Evolutionary conservation across 208 protist genomes (phyloP), one percentile per base, ranked within the genome.

Genomic region (Trypanosoma scelopori): DNA sequence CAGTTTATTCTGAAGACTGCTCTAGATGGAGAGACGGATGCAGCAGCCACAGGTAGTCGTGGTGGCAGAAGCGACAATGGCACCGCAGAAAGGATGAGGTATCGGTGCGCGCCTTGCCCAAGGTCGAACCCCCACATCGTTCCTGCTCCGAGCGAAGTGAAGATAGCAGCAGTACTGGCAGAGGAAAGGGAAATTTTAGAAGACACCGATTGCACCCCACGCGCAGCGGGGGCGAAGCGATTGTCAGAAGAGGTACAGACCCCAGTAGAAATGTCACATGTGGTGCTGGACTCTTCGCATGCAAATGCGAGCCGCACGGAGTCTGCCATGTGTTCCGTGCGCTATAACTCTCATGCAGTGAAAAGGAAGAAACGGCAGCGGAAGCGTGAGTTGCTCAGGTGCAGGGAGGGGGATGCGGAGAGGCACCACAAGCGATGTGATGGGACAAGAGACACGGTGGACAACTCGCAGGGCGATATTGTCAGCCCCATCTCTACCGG

Each of bases 401-500:
- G 37, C 18, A 9, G 20, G 15, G 37, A 25, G 30, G n/a, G 47
- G 15, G 12, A 32, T 16, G 27, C 1, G 53, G 3, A 30, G n/a
- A 59, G 15, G 22, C 43, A 47, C 3, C 20, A 59, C 6, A 47
- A 1, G 43, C 43, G 12, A 2, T 46, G 41, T 35, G 35, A 47
- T 11, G 30, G 20, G 9, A 35, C 53, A 4, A 37, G 5, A 39
- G 50, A 35, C n/a, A 27, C 30, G 1, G 27, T 55, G 11, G 27
- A 55, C 12, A 20, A 55, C 28, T 55, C 28, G 6, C 28, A 35
- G 7, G 51, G 9, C 11, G 51, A 43, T 15, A 37, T 41, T 13
- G n/a, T 48, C 35, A 59, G 53, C 22, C 53, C 53, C n/a, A 59
- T 59, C 30, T 46, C 37, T 1, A 11, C 35, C 30, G 4, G 16